phyloP scores from a whole-genome alignment of 768 basidiomycete genomes.

The Leucocoprinus sp. region DNA sequence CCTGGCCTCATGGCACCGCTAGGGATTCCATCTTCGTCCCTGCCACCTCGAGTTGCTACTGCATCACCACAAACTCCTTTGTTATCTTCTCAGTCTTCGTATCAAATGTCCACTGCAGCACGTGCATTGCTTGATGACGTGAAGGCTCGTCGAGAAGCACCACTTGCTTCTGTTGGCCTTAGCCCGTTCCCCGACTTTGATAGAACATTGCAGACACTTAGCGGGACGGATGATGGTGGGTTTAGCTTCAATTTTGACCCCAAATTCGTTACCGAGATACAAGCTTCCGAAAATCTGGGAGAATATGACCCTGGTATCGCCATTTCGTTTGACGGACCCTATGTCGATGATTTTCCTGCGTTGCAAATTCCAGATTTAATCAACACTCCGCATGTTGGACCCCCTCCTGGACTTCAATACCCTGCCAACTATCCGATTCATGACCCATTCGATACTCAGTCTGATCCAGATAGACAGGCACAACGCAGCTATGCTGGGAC shows the following conservation, averaged over 20 bases:
- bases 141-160: slow-evolving; percentile 61
- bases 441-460: slow-evolving; percentile 28
- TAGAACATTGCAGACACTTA: slow-evolving; percentile 68
- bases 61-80: slow-evolving; percentile 44
- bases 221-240: slow-evolving; percentile 54
- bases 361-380: slow-evolving; percentile 31
- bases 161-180: slow-evolving; percentile 26
- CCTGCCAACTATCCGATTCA: slow-evolving; percentile 44
- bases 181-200: slow-evolving; percentile 89
- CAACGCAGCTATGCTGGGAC: slow-evolving; percentile 57
- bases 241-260: slow-evolving; percentile 88
- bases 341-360: slow-evolving; percentile 63
- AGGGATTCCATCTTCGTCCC: slow-evolving; percentile 52
- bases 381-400: slow-evolving; percentile 23
- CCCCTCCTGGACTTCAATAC: slow-evolving; percentile 49
- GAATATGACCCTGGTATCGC: slow-evolving; percentile 46
- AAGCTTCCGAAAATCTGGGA: slow-evolving; percentile 31
- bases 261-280: slow-evolving; percentile 50
- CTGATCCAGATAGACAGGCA: slow-evolving; percentile 22
- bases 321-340: slow-evolving; percentile 57
- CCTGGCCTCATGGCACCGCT: slow-evolving; percentile 53
- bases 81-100: slow-evolving; percentile 51
- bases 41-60: slow-evolving; percentile 39
- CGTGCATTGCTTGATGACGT: slow-evolving; percentile 81
- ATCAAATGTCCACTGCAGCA: slow-evolving; percentile 83